Evolutionary conservation across 768 basidiomycete genomes (phyloP).

Genomic region (Lentinula guzmanii): DNA sequence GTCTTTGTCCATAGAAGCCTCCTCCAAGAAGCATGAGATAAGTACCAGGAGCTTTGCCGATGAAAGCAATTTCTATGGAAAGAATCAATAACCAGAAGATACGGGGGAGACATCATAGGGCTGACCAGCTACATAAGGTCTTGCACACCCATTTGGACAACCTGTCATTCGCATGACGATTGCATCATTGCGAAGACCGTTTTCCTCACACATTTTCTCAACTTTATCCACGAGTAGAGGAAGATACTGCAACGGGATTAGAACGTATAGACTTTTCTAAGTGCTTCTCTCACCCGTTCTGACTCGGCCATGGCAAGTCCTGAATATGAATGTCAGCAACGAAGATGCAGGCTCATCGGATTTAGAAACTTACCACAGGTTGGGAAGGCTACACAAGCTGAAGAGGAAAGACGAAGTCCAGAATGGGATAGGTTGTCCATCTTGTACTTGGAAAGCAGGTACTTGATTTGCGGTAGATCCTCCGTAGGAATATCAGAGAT

Average conservation of each 20-base stretch:
- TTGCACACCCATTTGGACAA: conserved; percentile 89
- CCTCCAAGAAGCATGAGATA: conserved; percentile 96
- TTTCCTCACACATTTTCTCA: conserved; percentile 91
- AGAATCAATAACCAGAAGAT: background rate
- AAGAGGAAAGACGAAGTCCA: conserved; percentile 80
- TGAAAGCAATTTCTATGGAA: conserved; percentile 80
- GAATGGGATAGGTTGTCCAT: conserved; percentile 81
- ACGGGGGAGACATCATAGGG: background rate
- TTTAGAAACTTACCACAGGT: conserved; percentile 64
- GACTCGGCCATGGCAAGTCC: conserved; percentile 47
- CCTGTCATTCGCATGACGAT: conserved; percentile 99
- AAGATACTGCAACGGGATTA: conserved; percentile 54
- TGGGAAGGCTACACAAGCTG: conserved; percentile 97
- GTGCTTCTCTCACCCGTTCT: conserved; percentile 36
- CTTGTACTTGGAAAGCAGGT: conserved; percentile 75
- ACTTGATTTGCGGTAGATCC: conserved; percentile 75
- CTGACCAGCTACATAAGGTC: conserved; percentile 86
- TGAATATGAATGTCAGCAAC: conserved; percentile 6
- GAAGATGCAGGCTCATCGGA: background rate
- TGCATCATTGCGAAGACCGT: conserved; percentile 86
- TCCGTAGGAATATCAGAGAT: conserved; percentile 75
- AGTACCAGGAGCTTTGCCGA: conserved; percentile 90
- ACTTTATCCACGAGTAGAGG: conserved; percentile 92
- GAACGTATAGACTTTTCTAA: background rate
- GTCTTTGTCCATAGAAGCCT: conserved; percentile 87